phyloP scores from a whole-genome alignment of 371 early-diverging fungal genomes.

The Chytridiales sp. region DNA sequence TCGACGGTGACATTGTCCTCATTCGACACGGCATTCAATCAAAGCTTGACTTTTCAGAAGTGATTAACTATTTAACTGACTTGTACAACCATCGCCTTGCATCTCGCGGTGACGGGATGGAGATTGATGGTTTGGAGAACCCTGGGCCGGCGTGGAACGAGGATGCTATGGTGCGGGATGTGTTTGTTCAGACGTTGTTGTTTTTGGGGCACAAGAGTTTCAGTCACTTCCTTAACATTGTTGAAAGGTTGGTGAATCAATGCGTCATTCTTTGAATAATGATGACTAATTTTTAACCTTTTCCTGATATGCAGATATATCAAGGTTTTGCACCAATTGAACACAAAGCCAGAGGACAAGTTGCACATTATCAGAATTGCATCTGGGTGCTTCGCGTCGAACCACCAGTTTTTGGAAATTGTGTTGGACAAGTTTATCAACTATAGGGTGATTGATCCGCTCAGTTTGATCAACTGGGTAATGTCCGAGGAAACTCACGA shows the following conservation, averaged over 20 bases:
- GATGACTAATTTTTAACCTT: conserved; percentile 2
- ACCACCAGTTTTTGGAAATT: conserved; percentile 79
- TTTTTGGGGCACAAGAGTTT: conserved; percentile 89
- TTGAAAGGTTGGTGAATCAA: conserved; percentile 68
- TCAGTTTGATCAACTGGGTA: conserved; percentile 74
- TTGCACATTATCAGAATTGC: conserved; percentile 73
- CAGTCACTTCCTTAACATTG: conserved; percentile 85
- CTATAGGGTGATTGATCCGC: conserved; percentile 87
- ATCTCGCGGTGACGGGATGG: neutral
- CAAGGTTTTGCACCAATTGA: conserved; percentile 63
- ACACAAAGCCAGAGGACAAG: conserved; percentile 53
- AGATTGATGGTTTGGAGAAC: neutral
- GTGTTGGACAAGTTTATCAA: conserved; percentile 86
- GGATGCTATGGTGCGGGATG: conserved; percentile 47
- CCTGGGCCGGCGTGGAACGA: conserved; percentile 16
- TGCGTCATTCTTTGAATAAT: neutral
- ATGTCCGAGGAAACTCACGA: conserved; percentile 49
- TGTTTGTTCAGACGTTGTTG: conserved; percentile 78
- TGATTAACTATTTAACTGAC: conserved; percentile 9
- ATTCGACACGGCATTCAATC: neutral
- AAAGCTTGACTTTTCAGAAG: conserved; percentile 3
- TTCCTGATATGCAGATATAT: conserved; percentile 54
- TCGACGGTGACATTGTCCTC: conserved; percentile 2
- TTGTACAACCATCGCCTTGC: conserved; percentile 1
- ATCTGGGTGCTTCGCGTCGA: conserved; percentile 78